Evolutionary conservation across 2,329 filamentous ascomycete species (phyloP).

Genomic region (Lachnellula hyalina): DNA sequence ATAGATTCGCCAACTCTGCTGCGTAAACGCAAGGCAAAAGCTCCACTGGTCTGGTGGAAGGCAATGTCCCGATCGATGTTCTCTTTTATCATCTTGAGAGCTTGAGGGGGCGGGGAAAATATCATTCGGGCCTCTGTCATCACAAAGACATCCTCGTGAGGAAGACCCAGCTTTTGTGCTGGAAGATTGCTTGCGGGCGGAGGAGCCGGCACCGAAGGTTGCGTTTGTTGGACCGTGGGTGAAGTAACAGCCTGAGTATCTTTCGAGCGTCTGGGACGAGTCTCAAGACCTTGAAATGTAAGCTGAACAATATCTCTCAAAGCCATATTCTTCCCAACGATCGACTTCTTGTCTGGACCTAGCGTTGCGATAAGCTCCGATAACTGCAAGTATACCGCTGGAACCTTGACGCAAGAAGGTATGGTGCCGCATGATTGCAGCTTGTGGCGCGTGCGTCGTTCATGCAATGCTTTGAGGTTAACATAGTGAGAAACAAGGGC

Average conservation of each 20-base stretch:
- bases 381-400: constrained; percentile 25
- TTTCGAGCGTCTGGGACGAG: neutral
- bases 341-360: constrained; percentile 11
- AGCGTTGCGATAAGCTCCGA: constrained; percentile 25
- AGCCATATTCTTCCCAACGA: neutral
- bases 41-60: constrained; percentile 25
- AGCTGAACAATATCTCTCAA: constrained; percentile 50
- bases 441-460: constrained; percentile 18
- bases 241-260: neutral
- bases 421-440: constrained; percentile 27
- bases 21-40: constrained; percentile 29
- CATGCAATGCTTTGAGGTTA: constrained; percentile 33
- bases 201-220: neutral
- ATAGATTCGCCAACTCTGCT: constrained; percentile 28
- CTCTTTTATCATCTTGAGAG: constrained; percentile 24
- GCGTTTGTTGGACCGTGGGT: neutral
- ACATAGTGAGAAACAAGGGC: constrained; percentile 34
- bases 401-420: constrained; percentile 22
- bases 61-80: constrained; percentile 30
- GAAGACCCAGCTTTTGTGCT: neutral
- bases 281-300: constrained; percentile 40
- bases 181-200: neutral
- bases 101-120: constrained; percentile 20
- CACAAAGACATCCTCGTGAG: constrained; percentile 24
- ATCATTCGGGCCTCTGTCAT: constrained; percentile 30